Conservation (phyloP, 2,329 filamentous ascomycete genomes). For the Trichoderma sp. region DNA sequence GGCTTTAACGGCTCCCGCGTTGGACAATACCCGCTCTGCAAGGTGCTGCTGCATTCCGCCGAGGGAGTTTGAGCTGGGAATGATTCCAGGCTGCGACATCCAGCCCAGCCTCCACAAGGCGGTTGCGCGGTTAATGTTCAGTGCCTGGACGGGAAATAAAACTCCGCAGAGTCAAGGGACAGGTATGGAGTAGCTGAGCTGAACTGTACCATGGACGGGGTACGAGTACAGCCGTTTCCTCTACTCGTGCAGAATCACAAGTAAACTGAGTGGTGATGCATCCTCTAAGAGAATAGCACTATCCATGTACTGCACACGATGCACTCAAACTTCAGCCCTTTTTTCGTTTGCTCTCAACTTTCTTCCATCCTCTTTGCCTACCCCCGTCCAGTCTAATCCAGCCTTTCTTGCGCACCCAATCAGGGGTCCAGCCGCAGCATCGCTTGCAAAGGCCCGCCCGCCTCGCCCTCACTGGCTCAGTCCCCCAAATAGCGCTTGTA, state of each 20-base stretch:
- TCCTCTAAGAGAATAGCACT: background rate
- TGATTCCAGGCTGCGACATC: background rate
- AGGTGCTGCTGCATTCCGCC: background rate
- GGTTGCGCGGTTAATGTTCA: background rate
- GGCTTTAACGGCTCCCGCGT: background rate
- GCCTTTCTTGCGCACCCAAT: slow-evolving; percentile 2
- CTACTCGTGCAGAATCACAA: background rate
- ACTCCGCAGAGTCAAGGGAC: background rate
- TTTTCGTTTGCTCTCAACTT: background rate
- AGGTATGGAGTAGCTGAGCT: background rate
- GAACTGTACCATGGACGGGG: background rate
- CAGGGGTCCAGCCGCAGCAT: slow-evolving; percentile 5
- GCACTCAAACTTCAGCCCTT: background rate
- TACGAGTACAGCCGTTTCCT: background rate
- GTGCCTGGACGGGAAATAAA: background rate
- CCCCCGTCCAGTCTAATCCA: background rate
- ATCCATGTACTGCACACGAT: background rate
- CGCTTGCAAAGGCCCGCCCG: slow-evolving; percentile 11
- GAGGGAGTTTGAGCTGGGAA: background rate
- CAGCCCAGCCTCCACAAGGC: background rate
- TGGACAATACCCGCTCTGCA: background rate
- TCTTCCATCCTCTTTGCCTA: background rate
- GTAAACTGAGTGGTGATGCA: background rate
- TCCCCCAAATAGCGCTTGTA: background rate
- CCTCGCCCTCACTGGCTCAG: slow-evolving; percentile 11